Evolutionary conservation across 192 early-diverging fungal genomes (phyloP).

Genomic region (Thamnidium elegans): DNA sequence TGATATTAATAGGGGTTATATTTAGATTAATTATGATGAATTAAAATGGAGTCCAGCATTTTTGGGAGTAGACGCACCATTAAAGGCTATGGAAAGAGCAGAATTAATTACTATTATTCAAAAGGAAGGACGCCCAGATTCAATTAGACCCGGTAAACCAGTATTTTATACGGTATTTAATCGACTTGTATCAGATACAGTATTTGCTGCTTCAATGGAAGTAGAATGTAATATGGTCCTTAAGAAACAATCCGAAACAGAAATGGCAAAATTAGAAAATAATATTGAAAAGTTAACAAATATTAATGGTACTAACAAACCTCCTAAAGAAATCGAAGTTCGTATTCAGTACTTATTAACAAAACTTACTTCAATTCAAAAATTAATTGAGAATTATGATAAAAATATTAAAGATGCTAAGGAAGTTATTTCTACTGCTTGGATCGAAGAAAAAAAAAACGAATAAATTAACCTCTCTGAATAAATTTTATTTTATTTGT

Average conservation of each 20-base stretch:
- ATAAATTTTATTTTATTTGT: neutral
- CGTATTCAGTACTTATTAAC: slow-evolving; percentile 24
- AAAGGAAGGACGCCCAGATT: slow-evolving; percentile 76
- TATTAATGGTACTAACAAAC: slow-evolving; percentile 50
- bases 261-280: slow-evolving; percentile 62
- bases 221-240: slow-evolving; percentile 60
- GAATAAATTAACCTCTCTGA: slow-evolving; percentile 4
- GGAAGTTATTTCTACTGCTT: slow-evolving; percentile 19
- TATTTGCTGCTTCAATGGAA: slow-evolving; percentile 80
- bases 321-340: slow-evolving; percentile 52
- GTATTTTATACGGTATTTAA: slow-evolving; percentile 78
- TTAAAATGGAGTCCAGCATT: slow-evolving; percentile 80
- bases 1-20: neutral
- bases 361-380: slow-evolving; percentile 18
- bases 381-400: slow-evolving; percentile 29
- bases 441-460: slow-evolving; percentile 12
- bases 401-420: slow-evolving; percentile 23
- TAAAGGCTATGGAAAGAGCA: slow-evolving; percentile 85
- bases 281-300: slow-evolving; percentile 52
- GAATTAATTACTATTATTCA: slow-evolving; percentile 82
- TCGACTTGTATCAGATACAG: slow-evolving; percentile 65
- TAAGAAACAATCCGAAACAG: slow-evolving; percentile 52
- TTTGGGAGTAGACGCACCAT: slow-evolving; percentile 75
- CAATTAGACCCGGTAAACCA: slow-evolving; percentile 80
- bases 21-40: slow-evolving; percentile 76